Evolutionary conservation across 1,139 yeast genomes (phyloP), one percentile per base, ranked within the genome.

Genomic region (Yamadazyma mexicana): DNA sequence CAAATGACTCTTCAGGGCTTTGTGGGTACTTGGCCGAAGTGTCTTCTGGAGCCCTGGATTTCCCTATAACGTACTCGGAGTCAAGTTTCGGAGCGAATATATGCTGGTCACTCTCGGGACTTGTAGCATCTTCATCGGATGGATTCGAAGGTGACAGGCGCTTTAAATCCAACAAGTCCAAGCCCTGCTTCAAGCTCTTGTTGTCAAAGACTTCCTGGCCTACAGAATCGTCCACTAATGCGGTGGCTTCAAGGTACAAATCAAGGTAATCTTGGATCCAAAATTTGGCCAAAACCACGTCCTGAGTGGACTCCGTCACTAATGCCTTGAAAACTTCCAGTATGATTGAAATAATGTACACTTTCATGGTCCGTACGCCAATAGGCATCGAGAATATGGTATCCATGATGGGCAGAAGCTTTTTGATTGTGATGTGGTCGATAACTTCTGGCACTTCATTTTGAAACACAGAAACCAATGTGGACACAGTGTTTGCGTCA

Each of bases 221-320:
- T 5, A 9, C 22, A 12, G n/a, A 3, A 14, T 11, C 9, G 11
- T 37, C 43, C 17, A 40, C n/a, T 8, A 44, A 12, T 15, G 40
- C 40, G 7, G 44, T 37, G 2, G 38, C 24, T 33, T 39, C 40
- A 14, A 44, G 30, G 27, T 42, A 39, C 9, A 44, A 30, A 20
- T 31, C 38, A 23, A 44, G n/a, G 17, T 32, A 44, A 11, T 39
- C 47, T 31, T 44, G 40, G 3, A 39, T 23, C 47, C 47, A 44
- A 20, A 38, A 27, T 27, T 40, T 39, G 12, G 41, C 12, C 18
- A 40, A 20, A 9, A 37, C 25, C 10, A 35, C 24, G 5, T 34
- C 29, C 10, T 28, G 18, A 8, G 20, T 17, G 6, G 15, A 9
- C 7, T 28, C 30, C 10, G 23, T 16, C 10, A 22, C 17, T 24